Conservation (phyloP, 371 early-diverging fungal genomes). For the Mycotypha africana region DNA sequence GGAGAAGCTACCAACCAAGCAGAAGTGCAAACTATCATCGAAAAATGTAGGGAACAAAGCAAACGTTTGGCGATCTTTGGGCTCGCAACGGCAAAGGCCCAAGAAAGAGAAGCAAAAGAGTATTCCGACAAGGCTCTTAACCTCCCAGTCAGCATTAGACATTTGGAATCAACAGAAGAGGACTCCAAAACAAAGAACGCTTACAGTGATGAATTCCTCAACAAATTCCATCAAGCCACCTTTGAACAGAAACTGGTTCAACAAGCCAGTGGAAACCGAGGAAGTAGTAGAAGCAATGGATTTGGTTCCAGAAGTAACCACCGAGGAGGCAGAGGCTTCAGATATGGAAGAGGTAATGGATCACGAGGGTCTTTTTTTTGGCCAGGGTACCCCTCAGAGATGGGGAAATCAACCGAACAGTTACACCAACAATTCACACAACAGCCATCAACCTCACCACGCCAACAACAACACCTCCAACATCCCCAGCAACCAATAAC, state of each 20-base stretch:
- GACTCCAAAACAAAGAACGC: not conserved
- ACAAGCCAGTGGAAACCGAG: not conserved
- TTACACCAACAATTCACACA: too few relatives aligned
- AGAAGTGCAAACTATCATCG: not conserved
- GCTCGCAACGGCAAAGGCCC: not conserved
- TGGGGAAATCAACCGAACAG: too few relatives aligned
- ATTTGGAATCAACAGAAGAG: constrained; percentile 1
- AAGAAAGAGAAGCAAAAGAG: not conserved
- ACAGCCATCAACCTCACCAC: too few relatives aligned
- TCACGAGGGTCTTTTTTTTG: constrained; percentile 6
- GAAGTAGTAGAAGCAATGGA: not conserved
- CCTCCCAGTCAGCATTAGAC: constrained; percentile 1
- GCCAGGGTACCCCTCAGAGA: not conserved
- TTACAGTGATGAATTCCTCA: not conserved
- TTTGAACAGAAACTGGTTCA: constrained; percentile 1
- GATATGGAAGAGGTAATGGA: constrained; percentile 2
- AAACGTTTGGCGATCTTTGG: constrained; percentile 2
- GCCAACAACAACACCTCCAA: not conserved
- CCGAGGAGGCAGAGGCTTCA: not conserved
- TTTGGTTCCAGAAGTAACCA: not conserved
- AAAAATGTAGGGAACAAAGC: not conserved
- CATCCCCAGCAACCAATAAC: constrained; percentile 8
- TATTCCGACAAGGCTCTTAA: constrained; percentile 1
- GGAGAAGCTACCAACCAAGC: not conserved
- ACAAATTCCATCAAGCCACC: not conserved